Percentiles rank a stretch among this genome's conserved stretches.
These are phyloP conservation scores for Colletotrichum tropicale DNA, from an alignment of 2,329 filamentous ascomycete genomes.

Conservation along the genomic window DNA sequence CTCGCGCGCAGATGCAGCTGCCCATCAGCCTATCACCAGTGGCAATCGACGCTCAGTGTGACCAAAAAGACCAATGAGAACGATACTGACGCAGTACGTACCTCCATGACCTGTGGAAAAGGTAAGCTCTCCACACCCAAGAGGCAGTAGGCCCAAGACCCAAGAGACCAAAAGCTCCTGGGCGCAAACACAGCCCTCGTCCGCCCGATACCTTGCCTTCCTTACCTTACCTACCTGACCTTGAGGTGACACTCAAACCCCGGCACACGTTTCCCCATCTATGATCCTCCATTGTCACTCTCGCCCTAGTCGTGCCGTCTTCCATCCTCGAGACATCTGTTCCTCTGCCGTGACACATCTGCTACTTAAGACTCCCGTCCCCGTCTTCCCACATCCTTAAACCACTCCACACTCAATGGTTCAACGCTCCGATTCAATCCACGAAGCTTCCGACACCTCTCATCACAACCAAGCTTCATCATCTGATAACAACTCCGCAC, in stretches of 20 bases:
- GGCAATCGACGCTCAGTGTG: not conserved
- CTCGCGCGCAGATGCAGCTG: not conserved
- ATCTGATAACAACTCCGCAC: constrained; percentile 22
- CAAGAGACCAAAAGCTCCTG: not conserved
- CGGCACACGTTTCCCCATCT: not conserved
- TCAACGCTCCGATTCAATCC: not conserved
- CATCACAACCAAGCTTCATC: not conserved
- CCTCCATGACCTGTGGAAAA: not conserved
- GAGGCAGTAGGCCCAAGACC: not conserved
- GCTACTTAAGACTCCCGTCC: constrained; percentile 13
- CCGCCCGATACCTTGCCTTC: not conserved
- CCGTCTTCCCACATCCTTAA: not conserved
- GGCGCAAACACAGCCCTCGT: constrained; percentile 16
- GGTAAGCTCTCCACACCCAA: not conserved
- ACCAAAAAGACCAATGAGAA: not conserved
- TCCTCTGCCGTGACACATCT: not conserved
- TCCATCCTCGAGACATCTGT: constrained; percentile 1
- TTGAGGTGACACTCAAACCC: not conserved
- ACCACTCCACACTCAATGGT: not conserved
- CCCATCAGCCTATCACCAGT: not conserved
- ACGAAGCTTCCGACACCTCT: not conserved
- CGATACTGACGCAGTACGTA: not conserved
- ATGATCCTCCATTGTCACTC: not conserved
- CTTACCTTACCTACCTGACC: too few species aligned
- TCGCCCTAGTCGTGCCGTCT: constrained; percentile 1